phyloP scores from a whole-genome alignment of 805 yeast species.

The Lipomyces japonicus region DNA sequence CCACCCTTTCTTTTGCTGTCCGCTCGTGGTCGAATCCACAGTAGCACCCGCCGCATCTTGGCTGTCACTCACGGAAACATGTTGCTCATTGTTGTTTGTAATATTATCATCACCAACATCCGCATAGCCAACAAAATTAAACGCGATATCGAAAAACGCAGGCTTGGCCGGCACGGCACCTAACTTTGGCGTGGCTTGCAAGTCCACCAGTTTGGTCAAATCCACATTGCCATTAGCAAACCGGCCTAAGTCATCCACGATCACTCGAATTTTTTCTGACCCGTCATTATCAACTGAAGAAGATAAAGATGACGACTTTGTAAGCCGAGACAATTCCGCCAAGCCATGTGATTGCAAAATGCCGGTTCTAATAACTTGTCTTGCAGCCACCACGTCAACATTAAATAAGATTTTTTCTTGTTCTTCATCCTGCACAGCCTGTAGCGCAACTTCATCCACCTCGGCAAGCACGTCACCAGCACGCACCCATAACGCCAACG shows the following conservation, averaged over 20 bases:
- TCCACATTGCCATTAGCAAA: conserved; percentile 38
- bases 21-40: neutral
- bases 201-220: conserved; percentile 34
- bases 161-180: conserved; percentile 76
- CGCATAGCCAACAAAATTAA: conserved; percentile 56
- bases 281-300: conserved; percentile 10
- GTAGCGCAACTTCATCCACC: conserved; percentile 21
- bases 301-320: neutral
- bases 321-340: neutral
- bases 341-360: conserved; percentile 13
- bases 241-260: conserved; percentile 47
- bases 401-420: conserved; percentile 13
- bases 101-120: conserved; percentile 1
- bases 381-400: conserved; percentile 16
- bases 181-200: conserved; percentile 36
- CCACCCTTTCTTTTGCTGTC: conserved; percentile 18
- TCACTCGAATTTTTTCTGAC: too few relatives aligned
- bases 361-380: conserved; percentile 15
- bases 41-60: conserved; percentile 1
- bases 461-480: conserved; percentile 24
- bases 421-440: conserved; percentile 9
- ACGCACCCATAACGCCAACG: conserved; percentile 12
- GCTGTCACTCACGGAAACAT: neutral
- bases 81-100: neutral
- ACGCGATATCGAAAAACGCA: conserved; percentile 86